Evolutionary conservation across 306 rosid species (phyloP).

Genomic region (Vicia villosa): DNA sequence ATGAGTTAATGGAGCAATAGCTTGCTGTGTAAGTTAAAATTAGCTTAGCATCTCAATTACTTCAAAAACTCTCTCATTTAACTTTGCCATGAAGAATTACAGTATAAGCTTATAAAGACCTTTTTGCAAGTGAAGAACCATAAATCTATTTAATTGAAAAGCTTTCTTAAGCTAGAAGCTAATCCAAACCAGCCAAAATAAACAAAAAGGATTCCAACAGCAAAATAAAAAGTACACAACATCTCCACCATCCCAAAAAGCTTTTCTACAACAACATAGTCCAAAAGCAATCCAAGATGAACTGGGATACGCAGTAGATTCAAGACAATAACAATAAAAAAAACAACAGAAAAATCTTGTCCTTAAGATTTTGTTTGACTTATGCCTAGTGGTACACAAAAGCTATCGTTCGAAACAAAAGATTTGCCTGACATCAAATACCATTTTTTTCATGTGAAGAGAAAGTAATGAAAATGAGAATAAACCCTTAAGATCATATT

Average conservation of each 20-base stretch:
- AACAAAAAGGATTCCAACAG: not conserved
- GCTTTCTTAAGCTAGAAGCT: not conserved
- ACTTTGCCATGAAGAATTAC: not conserved
- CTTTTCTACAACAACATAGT: not conserved
- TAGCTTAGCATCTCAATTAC: not conserved
- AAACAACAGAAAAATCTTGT: not conserved
- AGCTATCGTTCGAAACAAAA: not conserved
- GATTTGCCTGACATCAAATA: not conserved
- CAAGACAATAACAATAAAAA: not conserved
- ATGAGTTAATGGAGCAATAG: not conserved
- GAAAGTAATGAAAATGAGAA: not conserved
- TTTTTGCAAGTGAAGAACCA: not conserved
- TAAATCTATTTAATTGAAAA: not conserved
- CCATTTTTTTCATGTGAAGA: not conserved
- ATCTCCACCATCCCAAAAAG: not conserved
- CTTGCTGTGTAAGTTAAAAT: not conserved
- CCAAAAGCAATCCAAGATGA: not conserved
- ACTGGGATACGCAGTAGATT: not conserved
- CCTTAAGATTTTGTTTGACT: not conserved
- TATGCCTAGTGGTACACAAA: not conserved
- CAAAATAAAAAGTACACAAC: not conserved
- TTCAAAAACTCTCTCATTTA: not conserved
- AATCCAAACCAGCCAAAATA: slow-evolving; percentile 7
- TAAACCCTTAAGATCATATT: not conserved
- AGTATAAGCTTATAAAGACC: not conserved